These are phyloP conservation scores for Penicillium canariense DNA, from an alignment of 495 filamentous ascomycete species.

Conservation along the genomic window DNA sequence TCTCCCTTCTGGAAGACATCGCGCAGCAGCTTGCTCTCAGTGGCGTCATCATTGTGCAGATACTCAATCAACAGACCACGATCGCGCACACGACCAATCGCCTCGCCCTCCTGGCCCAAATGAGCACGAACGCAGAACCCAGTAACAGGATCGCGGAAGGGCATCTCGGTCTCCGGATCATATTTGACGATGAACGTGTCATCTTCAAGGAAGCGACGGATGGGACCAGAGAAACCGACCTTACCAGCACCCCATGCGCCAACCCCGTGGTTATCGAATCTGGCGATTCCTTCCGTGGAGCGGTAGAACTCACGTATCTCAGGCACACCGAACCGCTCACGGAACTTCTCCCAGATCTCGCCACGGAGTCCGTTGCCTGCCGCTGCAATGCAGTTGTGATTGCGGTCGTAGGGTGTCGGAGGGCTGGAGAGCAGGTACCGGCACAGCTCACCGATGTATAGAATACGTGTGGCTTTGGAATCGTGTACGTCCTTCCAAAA, in stretches of 20 bases:
- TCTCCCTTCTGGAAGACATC: constrained; percentile 81
- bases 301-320: constrained; percentile 88
- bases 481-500: constrained; percentile 85
- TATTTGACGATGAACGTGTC: constrained; percentile 60
- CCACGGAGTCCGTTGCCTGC: constrained; percentile 87
- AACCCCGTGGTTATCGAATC: constrained; percentile 68
- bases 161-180: constrained; percentile 69
- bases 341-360: constrained; percentile 88
- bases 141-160: constrained; percentile 66
- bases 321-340: constrained; percentile 75
- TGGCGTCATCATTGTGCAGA: constrained; percentile 70
- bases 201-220: constrained; percentile 58
- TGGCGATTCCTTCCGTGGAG: constrained; percentile 75
- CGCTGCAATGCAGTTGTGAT: constrained; percentile 72
- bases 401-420: constrained; percentile 67
- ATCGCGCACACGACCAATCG: constrained; percentile 67
- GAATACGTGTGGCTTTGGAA: constrained; percentile 74
- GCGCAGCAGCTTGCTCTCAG: constrained; percentile 71
- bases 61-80: constrained; percentile 74
- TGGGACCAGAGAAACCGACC: constrained; percentile 70
- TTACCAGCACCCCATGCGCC: constrained; percentile 76
- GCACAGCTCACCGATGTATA: constrained; percentile 94
- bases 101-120: constrained; percentile 71
- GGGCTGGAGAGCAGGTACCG: constrained; percentile 82
- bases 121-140: constrained; percentile 63